These are phyloP conservation scores for Phytopythium mirpurense DNA, from an alignment of 352 stramenopile genomes.

Conservation along the genomic window DNA sequence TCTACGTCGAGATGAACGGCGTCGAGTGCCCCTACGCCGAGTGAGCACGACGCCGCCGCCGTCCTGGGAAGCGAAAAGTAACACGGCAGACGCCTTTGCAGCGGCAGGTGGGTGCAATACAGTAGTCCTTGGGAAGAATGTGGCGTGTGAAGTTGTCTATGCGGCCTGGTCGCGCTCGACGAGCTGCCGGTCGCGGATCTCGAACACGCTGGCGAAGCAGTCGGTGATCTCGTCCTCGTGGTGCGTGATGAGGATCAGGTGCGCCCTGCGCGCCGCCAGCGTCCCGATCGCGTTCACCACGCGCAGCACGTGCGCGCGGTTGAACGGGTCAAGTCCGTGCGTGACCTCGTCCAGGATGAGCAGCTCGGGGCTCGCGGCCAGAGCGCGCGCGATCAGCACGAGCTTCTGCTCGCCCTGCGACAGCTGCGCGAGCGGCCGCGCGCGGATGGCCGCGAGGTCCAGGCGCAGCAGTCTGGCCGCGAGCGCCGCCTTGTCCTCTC, in stretches of 20 bases:
- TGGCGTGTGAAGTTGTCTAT: too few species aligned
- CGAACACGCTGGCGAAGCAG: slow-evolving; percentile 77
- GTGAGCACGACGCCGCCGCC: slow-evolving; percentile 7
- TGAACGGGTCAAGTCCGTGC: slow-evolving; percentile 86
- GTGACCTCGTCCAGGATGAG: slow-evolving; percentile 91
- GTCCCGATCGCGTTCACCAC: slow-evolving; percentile 77
- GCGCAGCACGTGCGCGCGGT: slow-evolving; percentile 68
- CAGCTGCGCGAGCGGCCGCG: slow-evolving; percentile 56
- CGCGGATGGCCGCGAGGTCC: slow-evolving; percentile 17
- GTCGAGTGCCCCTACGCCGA: slow-evolving; percentile 65
- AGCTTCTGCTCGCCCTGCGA: slow-evolving; percentile 93
- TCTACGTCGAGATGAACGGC: slow-evolving; percentile 83
- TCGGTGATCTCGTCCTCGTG: slow-evolving; percentile 88
- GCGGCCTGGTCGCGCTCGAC: slow-evolving; percentile 25
- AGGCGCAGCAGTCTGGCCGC: slow-evolving; percentile 33
- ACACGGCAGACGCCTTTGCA: too few species aligned
- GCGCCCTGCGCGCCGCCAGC: slow-evolving; percentile 25
- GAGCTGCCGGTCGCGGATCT: slow-evolving; percentile 69
- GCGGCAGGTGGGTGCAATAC: too few species aligned
- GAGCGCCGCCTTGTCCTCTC: slow-evolving; percentile 26
- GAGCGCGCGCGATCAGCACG: slow-evolving; percentile 76
- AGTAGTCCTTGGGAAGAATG: too few species aligned
- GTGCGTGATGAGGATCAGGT: slow-evolving; percentile 91
- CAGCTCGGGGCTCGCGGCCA: slow-evolving; percentile 69
- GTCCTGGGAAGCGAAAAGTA: too few species aligned